phyloP scores from a whole-genome alignment of 257 asterid species.

The Sherardia arvensis region DNA sequence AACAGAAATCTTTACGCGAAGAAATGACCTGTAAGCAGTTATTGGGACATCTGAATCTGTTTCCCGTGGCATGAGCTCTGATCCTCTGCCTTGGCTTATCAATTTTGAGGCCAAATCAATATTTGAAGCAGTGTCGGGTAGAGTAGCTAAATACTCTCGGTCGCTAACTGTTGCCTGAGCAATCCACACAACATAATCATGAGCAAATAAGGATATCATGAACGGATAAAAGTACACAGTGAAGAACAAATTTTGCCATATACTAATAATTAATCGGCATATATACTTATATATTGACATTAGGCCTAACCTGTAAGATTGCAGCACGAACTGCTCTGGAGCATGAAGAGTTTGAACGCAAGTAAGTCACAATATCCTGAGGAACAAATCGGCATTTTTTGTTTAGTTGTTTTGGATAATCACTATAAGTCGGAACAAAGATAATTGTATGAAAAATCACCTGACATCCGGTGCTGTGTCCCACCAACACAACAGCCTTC shows the following conservation, averaged over 20 bases:
- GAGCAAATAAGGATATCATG: no score
- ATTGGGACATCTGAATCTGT: conserved; percentile 76
- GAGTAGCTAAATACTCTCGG: conserved; percentile 76
- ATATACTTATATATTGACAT: no score
- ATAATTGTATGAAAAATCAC: conserved; percentile 17
- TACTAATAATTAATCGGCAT: no score
- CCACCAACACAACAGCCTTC: conserved; percentile 86
- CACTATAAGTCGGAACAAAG: not conserved
- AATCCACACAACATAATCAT: conserved; percentile 11
- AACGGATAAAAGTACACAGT: no score
- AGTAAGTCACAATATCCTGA: conserved; percentile 82
- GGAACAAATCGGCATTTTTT: not conserved
- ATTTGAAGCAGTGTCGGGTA: conserved; percentile 69
- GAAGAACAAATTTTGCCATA: no score
- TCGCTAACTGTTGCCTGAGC: conserved; percentile 91
- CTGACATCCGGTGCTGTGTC: conserved; percentile 98
- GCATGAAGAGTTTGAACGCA: conserved; percentile 90
- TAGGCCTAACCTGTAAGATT: conserved; percentile 73
- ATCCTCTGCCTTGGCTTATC: conserved; percentile 70
- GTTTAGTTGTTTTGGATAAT: not conserved
- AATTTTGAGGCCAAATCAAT: conserved; percentile 71
- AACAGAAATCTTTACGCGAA: not conserved
- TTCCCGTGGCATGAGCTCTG: conserved; percentile 81
- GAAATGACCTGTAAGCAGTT: conserved; percentile 59
- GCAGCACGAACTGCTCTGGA: conserved; percentile 94